Evolutionary conservation across 176 grass and related monocot species (phyloP).

Genomic region (Rhynchospora breviuscula): DNA sequence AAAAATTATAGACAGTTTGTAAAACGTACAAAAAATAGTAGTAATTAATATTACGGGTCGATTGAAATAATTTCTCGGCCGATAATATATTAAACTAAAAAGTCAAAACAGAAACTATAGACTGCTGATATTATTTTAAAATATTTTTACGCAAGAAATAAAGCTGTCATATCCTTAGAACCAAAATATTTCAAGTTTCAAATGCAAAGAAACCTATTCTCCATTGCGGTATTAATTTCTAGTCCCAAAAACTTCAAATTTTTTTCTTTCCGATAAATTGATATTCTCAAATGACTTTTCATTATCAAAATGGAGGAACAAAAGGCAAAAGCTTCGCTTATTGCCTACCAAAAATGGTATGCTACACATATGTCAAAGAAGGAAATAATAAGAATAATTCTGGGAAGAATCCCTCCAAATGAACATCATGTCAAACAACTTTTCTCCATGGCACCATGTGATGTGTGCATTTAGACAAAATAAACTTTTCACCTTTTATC

Average conservation of each 20-base stretch:
- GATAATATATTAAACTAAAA: too few relatives aligned
- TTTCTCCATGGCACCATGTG: slow-evolving; percentile 7
- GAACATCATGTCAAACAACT: slow-evolving; percentile 18
- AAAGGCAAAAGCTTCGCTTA: not conserved
- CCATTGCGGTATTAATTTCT: too few relatives aligned
- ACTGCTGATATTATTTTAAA: too few relatives aligned
- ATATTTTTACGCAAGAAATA: too few relatives aligned
- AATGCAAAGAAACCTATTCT: too few relatives aligned
- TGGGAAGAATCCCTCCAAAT: slow-evolving; percentile 7
- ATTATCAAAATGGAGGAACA: not conserved
- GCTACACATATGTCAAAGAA: not conserved
- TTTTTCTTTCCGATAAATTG: not conserved
- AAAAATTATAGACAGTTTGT: too few relatives aligned
- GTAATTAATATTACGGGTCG: too few relatives aligned
- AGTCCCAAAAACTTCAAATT: not conserved
- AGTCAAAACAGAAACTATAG: too few relatives aligned
- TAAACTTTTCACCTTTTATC: not conserved
- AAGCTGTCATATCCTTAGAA: too few relatives aligned
- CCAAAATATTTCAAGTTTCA: too few relatives aligned
- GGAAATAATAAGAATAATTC: slow-evolving; percentile 4
- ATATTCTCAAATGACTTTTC: not conserved
- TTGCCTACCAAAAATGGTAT: slow-evolving; percentile 18
- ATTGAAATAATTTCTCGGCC: too few relatives aligned
- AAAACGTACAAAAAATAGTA: too few relatives aligned
- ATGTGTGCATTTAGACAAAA: slow-evolving; percentile 5